These are phyloP conservation scores for Ichthyophthirius multifiliis DNA, from an alignment of 169 alveolate species.

Conservation along the genomic window DNA sequence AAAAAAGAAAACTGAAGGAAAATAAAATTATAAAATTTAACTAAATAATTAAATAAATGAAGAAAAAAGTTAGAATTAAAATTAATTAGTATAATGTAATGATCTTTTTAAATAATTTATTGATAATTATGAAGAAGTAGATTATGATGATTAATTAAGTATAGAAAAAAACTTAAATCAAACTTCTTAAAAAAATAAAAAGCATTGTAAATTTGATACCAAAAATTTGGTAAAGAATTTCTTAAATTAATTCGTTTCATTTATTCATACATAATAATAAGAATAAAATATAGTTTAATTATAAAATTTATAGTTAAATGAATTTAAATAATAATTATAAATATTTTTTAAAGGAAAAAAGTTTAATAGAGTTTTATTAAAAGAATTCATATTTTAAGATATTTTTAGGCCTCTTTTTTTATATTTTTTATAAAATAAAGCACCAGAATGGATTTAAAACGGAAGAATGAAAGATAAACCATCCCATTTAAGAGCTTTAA, in stretches of 20 bases:
- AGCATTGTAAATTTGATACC: slow-evolving; percentile 10
- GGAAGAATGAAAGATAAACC: slow-evolving; percentile 28
- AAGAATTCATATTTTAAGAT: slow-evolving; percentile 11
- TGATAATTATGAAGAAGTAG: background rate
- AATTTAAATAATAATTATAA: background rate
- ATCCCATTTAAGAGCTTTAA: slow-evolving; percentile 10
- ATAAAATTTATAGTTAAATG: background rate
- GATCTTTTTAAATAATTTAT: background rate
- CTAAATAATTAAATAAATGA: background rate
- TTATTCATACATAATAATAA: background rate
- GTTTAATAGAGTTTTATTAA: slow-evolving; percentile 7
- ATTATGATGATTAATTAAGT: background rate
- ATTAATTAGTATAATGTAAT: background rate
- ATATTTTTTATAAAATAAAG: background rate
- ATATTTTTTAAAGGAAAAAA: slow-evolving; percentile 15
- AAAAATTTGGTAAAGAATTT: slow-evolving; percentile 10
- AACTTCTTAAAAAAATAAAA: background rate
- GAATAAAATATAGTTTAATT: background rate
- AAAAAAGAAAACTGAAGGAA: background rate
- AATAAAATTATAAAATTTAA: background rate
- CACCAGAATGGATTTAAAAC: slow-evolving; percentile 4
- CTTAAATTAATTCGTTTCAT: slow-evolving; percentile 1
- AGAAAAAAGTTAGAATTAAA: background rate
- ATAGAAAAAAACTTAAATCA: background rate
- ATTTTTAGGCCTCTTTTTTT: slow-evolving; percentile 5